These are phyloP conservation scores for Cladochytrium tenue DNA, from an alignment of 371 early-diverging fungal genomes.

Conservation along the genomic window DNA sequence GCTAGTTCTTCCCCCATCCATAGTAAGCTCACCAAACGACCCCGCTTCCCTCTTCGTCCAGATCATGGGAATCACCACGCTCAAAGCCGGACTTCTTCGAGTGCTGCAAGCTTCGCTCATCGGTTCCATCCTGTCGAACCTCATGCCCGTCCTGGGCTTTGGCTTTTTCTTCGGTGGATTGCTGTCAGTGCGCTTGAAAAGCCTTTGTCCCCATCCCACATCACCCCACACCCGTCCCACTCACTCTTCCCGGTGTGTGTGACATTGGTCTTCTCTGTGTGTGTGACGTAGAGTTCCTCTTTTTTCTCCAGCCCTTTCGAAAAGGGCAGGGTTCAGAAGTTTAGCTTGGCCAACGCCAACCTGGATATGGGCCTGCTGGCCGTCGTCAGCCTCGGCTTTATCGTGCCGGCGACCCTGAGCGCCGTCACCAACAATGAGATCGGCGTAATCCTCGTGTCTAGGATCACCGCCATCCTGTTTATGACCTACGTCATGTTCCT, in stretches of 20 bases:
- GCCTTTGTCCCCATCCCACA: too few relatives aligned
- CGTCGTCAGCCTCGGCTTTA: slow-evolving; percentile 71
- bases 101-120: slow-evolving; percentile 85
- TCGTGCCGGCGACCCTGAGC: slow-evolving; percentile 77
- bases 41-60: too few relatives aligned
- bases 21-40: too few relatives aligned
- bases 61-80: slow-evolving; percentile 69
- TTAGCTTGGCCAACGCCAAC: slow-evolving; percentile 74
- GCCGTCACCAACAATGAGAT: slow-evolving; percentile 26
- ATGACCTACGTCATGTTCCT: slow-evolving; percentile 54
- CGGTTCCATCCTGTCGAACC: slow-evolving; percentile 82
- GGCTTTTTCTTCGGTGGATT: slow-evolving; percentile 80
- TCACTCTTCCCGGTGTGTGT: background rate
- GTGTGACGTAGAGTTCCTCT: too few relatives aligned
- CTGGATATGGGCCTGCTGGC: slow-evolving; percentile 76
- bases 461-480: slow-evolving; percentile 1
- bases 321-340: slow-evolving; percentile 66
- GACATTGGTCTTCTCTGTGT: too few relatives aligned
- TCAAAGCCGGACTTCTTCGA: slow-evolving; percentile 68
- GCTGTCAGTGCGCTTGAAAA: slow-evolving; percentile 18
- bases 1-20: too few relatives aligned
- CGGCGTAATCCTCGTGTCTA: slow-evolving; percentile 13
- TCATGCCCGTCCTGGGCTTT: slow-evolving; percentile 67
- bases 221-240: background rate
- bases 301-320: slow-evolving; percentile 20